These are phyloP conservation scores for Rhodomyrtus tomentosa DNA, from an alignment of 345 rosid species.

Conservation along the genomic window DNA sequence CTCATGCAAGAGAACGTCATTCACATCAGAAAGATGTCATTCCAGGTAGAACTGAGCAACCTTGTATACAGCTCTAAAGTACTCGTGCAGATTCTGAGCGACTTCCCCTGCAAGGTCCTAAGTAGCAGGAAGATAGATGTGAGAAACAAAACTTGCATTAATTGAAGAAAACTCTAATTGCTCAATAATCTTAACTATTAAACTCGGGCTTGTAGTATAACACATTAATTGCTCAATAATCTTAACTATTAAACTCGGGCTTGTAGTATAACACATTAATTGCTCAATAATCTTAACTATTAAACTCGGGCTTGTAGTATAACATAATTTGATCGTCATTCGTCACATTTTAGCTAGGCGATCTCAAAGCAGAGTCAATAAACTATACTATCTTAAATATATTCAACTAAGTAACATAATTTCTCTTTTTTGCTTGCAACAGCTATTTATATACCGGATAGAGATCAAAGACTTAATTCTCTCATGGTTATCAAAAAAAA, in stretches of 20 bases:
- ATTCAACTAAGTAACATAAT: background rate
- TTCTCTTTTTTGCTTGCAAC: background rate
- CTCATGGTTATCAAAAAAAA: too few relatives aligned
- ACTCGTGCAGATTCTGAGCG: conserved; percentile 62
- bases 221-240: background rate
- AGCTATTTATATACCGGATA: background rate
- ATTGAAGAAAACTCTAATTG: background rate
- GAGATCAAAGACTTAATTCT: background rate
- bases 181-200: background rate
- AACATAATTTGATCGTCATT: background rate
- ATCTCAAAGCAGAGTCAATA: background rate
- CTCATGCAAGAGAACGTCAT: background rate
- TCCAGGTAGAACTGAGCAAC: background rate
- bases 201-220: background rate
- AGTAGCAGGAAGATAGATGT: background rate
- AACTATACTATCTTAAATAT: background rate
- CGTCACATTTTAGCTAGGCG: background rate
- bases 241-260: background rate
- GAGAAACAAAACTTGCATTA: background rate
- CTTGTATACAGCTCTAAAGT: conserved; percentile 60
- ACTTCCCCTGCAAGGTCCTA: conserved; percentile 79
- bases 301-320: background rate
- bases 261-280: background rate
- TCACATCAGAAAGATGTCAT: background rate
- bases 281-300: background rate